Evolutionary conservation across 2,329 filamentous ascomycete species (phyloP).

Genomic region (Cercospora citrullina): DNA sequence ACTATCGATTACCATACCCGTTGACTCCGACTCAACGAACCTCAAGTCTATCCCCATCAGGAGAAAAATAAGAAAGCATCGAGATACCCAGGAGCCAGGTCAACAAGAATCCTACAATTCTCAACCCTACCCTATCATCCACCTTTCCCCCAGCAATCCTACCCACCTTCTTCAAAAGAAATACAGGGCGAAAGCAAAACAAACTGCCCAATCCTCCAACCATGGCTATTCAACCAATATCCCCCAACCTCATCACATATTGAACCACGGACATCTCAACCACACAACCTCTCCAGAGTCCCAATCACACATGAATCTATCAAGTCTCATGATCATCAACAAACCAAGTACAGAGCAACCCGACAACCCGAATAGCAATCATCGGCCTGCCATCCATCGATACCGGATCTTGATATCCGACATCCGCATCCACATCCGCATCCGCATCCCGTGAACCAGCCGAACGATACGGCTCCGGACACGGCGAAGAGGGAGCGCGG

Average conservation of each 20-base stretch:
- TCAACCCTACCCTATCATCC: not conserved
- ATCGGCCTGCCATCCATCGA: not conserved
- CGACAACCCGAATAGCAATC: not conserved
- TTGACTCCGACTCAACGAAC: not conserved
- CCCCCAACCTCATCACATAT: not conserved
- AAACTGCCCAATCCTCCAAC: not conserved
- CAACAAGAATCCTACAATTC: not conserved
- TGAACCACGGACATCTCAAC: not conserved
- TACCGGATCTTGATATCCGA: not conserved
- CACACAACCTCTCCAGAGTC: not conserved
- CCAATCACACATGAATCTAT: not conserved
- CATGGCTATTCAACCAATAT: not conserved
- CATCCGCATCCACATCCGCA: not conserved
- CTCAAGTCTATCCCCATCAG: not conserved
- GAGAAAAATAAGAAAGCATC: not conserved
- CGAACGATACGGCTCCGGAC: not conserved
- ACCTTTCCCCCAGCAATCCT: not conserved
- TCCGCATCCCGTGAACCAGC: not conserved
- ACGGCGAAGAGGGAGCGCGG: not conserved
- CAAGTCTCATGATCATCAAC: no score
- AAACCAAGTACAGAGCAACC: not conserved
- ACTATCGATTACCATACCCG: not conserved
- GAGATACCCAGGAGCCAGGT: not conserved
- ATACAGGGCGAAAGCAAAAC: not conserved
- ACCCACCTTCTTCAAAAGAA: not conserved